Evolutionary conservation across 352 stramenopile species (phyloP).

Genomic region (Phytophthora sp.): DNA sequence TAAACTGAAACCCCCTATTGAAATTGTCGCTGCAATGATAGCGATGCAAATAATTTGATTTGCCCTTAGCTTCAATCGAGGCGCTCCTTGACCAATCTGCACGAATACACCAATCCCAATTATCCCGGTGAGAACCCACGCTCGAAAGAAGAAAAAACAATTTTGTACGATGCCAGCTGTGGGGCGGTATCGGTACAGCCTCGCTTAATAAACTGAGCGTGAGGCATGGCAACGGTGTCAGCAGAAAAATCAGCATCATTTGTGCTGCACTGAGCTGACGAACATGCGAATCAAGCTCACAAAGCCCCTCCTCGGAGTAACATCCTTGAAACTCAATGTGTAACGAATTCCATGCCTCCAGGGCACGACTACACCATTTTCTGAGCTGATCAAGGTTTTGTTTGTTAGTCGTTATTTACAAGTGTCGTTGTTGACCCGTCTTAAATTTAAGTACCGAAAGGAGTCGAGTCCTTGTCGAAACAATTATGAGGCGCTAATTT

Average conservation of each 20-base stretch:
- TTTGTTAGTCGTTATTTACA: no score
- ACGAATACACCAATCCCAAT: constrained; percentile 3
- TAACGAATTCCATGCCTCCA: not conserved
- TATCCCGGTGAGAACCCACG: constrained; percentile 5
- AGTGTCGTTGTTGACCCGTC: no score
- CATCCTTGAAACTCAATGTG: constrained; percentile 36
- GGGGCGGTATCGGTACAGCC: not conserved
- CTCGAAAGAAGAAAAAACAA: constrained; percentile 13
- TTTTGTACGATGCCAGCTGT: constrained; percentile 4
- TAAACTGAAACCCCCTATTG: no score
- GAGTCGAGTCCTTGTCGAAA: no score
- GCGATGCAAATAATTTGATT: not conserved
- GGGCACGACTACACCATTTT: not conserved
- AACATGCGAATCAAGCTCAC: no score
- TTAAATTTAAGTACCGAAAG: no score
- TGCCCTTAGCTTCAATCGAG: constrained; percentile 11
- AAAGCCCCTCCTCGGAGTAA: constrained; percentile 31
- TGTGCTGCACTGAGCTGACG: no score
- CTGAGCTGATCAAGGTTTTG: no score
- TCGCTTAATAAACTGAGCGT: constrained; percentile 5
- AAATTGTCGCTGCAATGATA: not conserved
- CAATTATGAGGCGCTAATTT: no score
- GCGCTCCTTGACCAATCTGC: constrained; percentile 4
- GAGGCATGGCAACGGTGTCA: constrained; percentile 21
- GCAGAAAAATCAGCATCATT: no score